A percentile compares a stretch with the other conserved stretches of the same genome.
phyloP scores from a whole-genome alignment of 345 rosid species.

The Citrus mangshanensis region DNA sequence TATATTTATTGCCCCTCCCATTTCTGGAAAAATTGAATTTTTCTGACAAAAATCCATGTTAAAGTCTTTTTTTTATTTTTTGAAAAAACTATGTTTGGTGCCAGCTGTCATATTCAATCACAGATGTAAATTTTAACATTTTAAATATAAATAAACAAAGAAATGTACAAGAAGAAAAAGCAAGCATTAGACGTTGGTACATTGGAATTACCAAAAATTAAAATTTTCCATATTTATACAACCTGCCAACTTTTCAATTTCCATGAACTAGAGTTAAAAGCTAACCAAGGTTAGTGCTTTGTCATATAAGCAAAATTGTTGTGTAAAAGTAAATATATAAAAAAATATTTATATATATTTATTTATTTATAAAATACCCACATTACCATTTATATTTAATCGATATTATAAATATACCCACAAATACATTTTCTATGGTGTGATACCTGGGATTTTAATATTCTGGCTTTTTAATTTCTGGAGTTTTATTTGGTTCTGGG shows the following conservation, averaged over 20 bases:
- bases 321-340: too few relatives aligned
- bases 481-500: neutral
- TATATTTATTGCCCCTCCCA: neutral
- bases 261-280: conserved; percentile 14
- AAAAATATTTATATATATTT: too few relatives aligned
- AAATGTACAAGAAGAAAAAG: neutral
- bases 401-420: neutral
- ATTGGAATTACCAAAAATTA: neutral
- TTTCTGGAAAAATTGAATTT: too few relatives aligned
- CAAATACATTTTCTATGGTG: neutral
- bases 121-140: neutral
- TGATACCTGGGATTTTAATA: neutral
- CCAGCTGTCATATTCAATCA: neutral
- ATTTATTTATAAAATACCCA: neutral
- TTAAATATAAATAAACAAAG: neutral
- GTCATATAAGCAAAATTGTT: neutral
- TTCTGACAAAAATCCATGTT: neutral
- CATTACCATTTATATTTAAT: neutral
- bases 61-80: neutral
- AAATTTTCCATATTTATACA: conserved; percentile 9
- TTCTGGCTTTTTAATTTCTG: neutral
- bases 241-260: neutral
- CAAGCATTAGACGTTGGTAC: neutral
- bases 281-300: conserved; percentile 21
- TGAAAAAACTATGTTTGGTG: too few relatives aligned